Evolutionary conservation across 2,329 filamentous ascomycete species (phyloP), one percentile per base, ranked within the genome.

Genomic region (Clathrospora elynae): DNA sequence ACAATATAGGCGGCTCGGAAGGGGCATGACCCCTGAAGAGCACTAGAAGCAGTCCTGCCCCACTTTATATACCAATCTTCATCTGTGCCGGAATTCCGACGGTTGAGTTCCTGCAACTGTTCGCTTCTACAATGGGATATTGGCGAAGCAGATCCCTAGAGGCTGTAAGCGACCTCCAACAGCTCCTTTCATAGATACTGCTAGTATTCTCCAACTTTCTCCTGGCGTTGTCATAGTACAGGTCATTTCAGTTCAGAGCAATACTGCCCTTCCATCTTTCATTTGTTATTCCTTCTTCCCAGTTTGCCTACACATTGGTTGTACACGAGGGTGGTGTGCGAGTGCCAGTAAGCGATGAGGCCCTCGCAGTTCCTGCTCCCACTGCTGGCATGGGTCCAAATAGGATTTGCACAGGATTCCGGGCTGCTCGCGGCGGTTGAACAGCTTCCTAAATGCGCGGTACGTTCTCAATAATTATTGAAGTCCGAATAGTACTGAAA

Each of bases 361-460:
- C 32, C 24, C 7, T n/a, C 52, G 23, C 53, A 53, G 22, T 39
- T 50, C 20, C 26, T 59, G 11, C 47, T 59, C 25, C 39, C 51
- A 9, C 41, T 53, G 33, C 37, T 59, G 39, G 41, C 38, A 16
- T 59, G 42, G 42, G 33, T 43, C 14, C 47, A 55, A 12, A 19
- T 53, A 17, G 53, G 30, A 33, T 24, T 55, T 14, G 54, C 54
- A 22, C 52, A 57, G 38, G 38, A 45, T 9, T 33, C 45, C 14
- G 41, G 35, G 41, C 17, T 57, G 10, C 19, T 39, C n/a, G 42
- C 44, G 6, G 46, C 39, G 12, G 35, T 53, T 35, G 40, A 32
- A 16, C 37, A 48, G 12, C 48, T 59, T 30, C 55, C 56, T 17
- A 25, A 38, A 34, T 59, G 56, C 30, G 55, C 56, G 29, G 56